Base-by-base conservation (phyloP, 305 asterid genomes). In the Solanum hybrid region DNA sequence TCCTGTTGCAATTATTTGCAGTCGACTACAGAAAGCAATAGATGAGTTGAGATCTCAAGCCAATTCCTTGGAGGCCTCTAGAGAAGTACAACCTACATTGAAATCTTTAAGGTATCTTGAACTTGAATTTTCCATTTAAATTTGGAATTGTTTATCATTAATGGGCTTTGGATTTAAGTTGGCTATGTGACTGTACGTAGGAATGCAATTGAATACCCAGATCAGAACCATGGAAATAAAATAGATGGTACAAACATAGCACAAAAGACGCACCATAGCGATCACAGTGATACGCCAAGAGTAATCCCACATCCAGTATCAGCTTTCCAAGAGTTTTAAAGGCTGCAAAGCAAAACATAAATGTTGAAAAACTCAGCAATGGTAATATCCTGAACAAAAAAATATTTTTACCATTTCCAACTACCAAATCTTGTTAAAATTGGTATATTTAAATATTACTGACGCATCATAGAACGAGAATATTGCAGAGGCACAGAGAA, bases 281-380 rank as follows among this genome's bases (percentile, higher is more conserved):
- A 92, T 97, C 99, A 88, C 99, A 96, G 90, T 96, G 99, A 94
- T 91, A 92, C 22, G 98, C 98, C 95, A 97, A 88, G 88, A 97
- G 93, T 95, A 96, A 92, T 84, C 99, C 99, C 89, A 97, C 98
- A 92, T 97, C 98, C 91, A 96, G 94, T 90, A 97, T 94, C 93
- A 97, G 92, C 95, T 94, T 95, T 89, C 99, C 98, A 77, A 97
- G 97, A 87, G 95, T 93, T 91, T 97, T 97, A 91, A 97, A 97
- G 67, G 95, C 99, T 96, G 93, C 86, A 16, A 93, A 7, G 67
- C 69, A 71, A 76, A 83, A 78, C 33, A 76, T 26, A 71, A 87
- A 86, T 85, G 51, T 81, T 86, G 74, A 88, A 80, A 57, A 89
- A 73, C 82, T 51, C 46, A 39, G 40, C 13, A 91, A 4, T 29